Base-by-base conservation (phyloP, 2,329 filamentous ascomycete species). In the Claviceps pusilla region DNA sequence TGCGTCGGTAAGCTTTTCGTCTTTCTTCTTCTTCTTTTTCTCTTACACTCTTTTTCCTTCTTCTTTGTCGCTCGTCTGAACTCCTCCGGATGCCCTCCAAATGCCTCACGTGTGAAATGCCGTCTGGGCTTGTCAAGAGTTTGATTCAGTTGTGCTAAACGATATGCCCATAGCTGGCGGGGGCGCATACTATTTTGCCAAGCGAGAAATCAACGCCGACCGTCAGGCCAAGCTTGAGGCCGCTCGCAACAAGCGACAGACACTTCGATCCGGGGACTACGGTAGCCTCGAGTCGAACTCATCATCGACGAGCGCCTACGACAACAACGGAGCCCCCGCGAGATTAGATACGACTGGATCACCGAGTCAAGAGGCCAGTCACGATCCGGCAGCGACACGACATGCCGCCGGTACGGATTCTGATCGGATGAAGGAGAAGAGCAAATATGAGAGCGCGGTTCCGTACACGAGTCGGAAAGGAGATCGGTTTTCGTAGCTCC, bases 121-220 rank as follows among this genome's bases (percentile, higher is more conserved):
- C 16, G 7, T 14, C 37, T 16, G 24, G 9, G 1, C 9, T 28
- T 12, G 11, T 35, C 29, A 11, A 16, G 2, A 11, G 14, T 12
- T 24, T 12, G 16, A 6, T 1, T 33, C 24, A 24, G 24, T n/a
- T 39, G 45, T 37, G 39, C 12, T 29, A 48, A 50, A 35, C 48
- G 16, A 24, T 42, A 53, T 16, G 9, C 35, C 37, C 35, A 53
- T 65, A 89, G 89, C 90, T 61, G 93, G 91, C 65, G 93, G 82
- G 60, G 87, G 85, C 59, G 89, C 91, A 64, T 98, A 97, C 76
- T 89, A 87, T 75, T 95, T 96, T 68, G 93, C 93, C 59, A 98
- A 98, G 77, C 79, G 82, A 66, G 84, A 84, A 69, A 95, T 98
- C 78, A 95, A 96, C 67, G 87, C 87, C 61, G 89, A 96, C 70